These are phyloP conservation scores for Termitomyces sp. DNA, from an alignment of 768 basidiomycete genomes.

Conservation along the genomic window DNA sequence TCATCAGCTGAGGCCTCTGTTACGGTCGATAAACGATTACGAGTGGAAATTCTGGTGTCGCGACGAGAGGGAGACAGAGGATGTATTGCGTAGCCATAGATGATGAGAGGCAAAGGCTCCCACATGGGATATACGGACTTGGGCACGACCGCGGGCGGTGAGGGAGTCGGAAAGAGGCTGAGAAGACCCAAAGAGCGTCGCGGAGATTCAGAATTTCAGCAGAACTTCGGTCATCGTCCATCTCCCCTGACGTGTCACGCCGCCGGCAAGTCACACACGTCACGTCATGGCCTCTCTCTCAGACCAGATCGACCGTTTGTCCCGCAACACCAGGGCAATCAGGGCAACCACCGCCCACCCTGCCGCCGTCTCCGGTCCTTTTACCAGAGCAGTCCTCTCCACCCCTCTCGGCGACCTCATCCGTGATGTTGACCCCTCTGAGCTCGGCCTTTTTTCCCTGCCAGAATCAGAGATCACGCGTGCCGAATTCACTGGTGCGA, in stretches of 20 bases:
- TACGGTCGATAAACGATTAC: constrained; percentile 57
- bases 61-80: constrained; percentile 75
- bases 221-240: neutral
- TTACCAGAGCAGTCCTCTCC: constrained; percentile 63
- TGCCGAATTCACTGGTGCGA: constrained; percentile 65
- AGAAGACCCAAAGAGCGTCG: neutral
- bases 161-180: neutral
- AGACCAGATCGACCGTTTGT: constrained; percentile 68
- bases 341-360: constrained; percentile 37
- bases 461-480: constrained; percentile 50
- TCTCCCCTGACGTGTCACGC: constrained; percentile 1
- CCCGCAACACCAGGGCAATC: constrained; percentile 50
- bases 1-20: constrained; percentile 66
- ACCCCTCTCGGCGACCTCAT: constrained; percentile 71
- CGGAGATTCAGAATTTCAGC: neutral
- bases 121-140: constrained; percentile 32
- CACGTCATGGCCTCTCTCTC: constrained; percentile 51
- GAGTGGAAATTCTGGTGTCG: constrained; percentile 60
- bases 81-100: constrained; percentile 91
- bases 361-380: constrained; percentile 37
- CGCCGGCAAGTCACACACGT: neutral
- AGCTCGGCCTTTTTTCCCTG: constrained; percentile 74
- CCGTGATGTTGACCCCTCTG: constrained; percentile 74
- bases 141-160: neutral
- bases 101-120: constrained; percentile 58